These are phyloP conservation scores for apple (Malus domestica) DNA, from an alignment of 306 rosid genomes.

Conservation along the genomic window DNA sequence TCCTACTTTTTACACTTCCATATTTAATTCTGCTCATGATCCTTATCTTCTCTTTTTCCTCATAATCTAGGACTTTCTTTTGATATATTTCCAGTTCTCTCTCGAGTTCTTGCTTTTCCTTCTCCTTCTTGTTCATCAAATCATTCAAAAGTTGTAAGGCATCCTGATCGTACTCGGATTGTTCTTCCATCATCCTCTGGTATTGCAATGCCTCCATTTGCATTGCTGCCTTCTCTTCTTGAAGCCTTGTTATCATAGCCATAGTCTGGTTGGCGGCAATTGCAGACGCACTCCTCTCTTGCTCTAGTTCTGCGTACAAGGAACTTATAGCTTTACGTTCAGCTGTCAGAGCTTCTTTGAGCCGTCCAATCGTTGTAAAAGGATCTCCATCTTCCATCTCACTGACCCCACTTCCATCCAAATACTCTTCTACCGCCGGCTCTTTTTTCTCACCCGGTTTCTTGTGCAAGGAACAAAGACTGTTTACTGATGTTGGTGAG, in stretches of 20 bases:
- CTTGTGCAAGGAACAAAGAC: constrained; percentile 30
- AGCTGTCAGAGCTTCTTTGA: constrained; percentile 35
- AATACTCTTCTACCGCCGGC: constrained; percentile 39
- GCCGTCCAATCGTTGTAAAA: constrained; percentile 31
- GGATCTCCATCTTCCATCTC: constrained; percentile 49
- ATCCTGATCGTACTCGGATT: constrained; percentile 80
- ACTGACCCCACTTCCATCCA: constrained; percentile 45
- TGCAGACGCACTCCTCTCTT: constrained; percentile 86
- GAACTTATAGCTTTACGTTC: constrained; percentile 49
- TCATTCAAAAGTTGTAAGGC: constrained; percentile 81
- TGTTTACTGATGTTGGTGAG: constrained; percentile 44
- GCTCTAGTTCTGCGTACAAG: constrained; percentile 70
- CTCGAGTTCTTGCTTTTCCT: constrained; percentile 70
- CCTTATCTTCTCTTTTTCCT: constrained; percentile 50
- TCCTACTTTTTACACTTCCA: constrained; percentile 49
- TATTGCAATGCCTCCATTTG: constrained; percentile 89
- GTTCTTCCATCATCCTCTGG: constrained; percentile 92
- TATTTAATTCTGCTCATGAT: constrained; percentile 43
- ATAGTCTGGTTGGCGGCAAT: constrained; percentile 77
- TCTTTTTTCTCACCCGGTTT: constrained; percentile 41
- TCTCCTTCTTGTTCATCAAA: constrained; percentile 64
- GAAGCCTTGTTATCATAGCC: constrained; percentile 91
- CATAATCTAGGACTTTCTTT: constrained; percentile 48
- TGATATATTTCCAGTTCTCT: constrained; percentile 52
- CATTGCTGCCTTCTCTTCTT: constrained; percentile 82